A percentile compares a stretch with the other conserved stretches of the same genome.
Evolutionary conservation across 257 asterid species (phyloP).

Genomic region (Leonotis leonurus): DNA sequence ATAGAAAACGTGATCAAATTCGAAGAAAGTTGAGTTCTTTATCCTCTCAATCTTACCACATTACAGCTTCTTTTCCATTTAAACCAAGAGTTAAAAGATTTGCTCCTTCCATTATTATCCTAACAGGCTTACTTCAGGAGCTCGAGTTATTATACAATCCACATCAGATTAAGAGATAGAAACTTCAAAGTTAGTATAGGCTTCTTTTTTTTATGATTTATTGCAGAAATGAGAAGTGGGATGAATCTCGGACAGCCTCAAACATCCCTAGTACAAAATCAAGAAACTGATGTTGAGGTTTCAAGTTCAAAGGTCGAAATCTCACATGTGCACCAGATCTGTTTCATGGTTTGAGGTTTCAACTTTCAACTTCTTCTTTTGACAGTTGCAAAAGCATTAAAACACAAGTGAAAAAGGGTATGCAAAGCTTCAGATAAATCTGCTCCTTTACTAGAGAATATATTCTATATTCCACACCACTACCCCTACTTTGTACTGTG

Average conservation of each 20-base stretch:
- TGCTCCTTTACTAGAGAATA: constrained; percentile 15
- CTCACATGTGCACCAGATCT: not conserved
- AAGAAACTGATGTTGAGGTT: not conserved
- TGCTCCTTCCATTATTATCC: not conserved
- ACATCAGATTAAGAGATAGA: not conserved
- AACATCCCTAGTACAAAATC: not conserved
- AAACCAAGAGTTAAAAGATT: constrained; percentile 23
- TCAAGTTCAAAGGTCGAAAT: not conserved
- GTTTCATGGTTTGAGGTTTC: constrained; percentile 7
- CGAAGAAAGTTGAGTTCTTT: constrained; percentile 79
- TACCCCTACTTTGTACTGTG: constrained; percentile 4
- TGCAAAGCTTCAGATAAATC: constrained; percentile 3
- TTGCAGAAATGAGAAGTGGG: constrained; percentile 1
- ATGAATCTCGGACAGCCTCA: not conserved
- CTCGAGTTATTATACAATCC: constrained; percentile 81
- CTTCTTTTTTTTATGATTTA: not conserved
- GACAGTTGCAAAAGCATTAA: constrained; percentile 12
- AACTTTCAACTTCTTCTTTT: not conserved
- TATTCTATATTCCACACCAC: constrained; percentile 13
- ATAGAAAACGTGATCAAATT: constrained; percentile 48
- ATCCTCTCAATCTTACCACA: too few relatives aligned
- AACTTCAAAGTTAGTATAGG: not conserved
- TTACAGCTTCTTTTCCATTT: too few relatives aligned
- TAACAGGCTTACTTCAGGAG: constrained; percentile 97
- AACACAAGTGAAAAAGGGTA: not conserved